phyloP scores from a whole-genome alignment of 176 grass and related monocot genomes.

The Rhynchospora tenuis region DNA sequence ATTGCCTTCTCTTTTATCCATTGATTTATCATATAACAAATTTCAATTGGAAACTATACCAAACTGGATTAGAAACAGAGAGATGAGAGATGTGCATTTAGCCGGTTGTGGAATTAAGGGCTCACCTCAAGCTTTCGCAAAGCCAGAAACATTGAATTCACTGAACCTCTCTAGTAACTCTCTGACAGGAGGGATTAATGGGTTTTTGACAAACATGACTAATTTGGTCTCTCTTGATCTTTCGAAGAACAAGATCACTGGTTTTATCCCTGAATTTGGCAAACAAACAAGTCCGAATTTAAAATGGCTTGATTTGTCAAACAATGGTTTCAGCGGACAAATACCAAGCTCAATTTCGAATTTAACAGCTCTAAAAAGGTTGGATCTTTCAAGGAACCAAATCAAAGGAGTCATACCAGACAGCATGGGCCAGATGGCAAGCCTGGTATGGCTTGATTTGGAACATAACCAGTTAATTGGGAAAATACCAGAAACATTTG shows the following conservation, averaged over 20 bases:
- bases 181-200: slow-evolving; percentile 40
- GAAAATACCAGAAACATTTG: slow-evolving; percentile 61
- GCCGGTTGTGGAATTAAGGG: slow-evolving; percentile 38
- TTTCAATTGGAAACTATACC: slow-evolving; percentile 36
- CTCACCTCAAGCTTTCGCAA: slow-evolving; percentile 9
- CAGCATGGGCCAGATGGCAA: slow-evolving; percentile 42
- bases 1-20: slow-evolving; percentile 35
- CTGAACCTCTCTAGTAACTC: slow-evolving; percentile 61
- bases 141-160: slow-evolving; percentile 35
- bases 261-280: slow-evolving; percentile 45
- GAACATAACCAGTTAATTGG: slow-evolving; percentile 44
- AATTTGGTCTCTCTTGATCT: slow-evolving; percentile 43
- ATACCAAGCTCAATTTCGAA: slow-evolving; percentile 57
- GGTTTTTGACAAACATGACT: slow-evolving; percentile 50
- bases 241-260: slow-evolving; percentile 55
- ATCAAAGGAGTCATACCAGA: slow-evolving; percentile 48
- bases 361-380: slow-evolving; percentile 28
- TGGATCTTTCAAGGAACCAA: slow-evolving; percentile 59
- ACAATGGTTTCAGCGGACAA: slow-evolving; percentile 48
- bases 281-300: slow-evolving; percentile 18
- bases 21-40: slow-evolving; percentile 38
- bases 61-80: slow-evolving; percentile 37
- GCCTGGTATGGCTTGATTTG: slow-evolving; percentile 53
- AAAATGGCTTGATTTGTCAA: slow-evolving; percentile 52
- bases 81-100: slow-evolving; percentile 37